phyloP scores from a whole-genome alignment of 805 yeast genomes.

The Starmerella khaoyaiensis region DNA sequence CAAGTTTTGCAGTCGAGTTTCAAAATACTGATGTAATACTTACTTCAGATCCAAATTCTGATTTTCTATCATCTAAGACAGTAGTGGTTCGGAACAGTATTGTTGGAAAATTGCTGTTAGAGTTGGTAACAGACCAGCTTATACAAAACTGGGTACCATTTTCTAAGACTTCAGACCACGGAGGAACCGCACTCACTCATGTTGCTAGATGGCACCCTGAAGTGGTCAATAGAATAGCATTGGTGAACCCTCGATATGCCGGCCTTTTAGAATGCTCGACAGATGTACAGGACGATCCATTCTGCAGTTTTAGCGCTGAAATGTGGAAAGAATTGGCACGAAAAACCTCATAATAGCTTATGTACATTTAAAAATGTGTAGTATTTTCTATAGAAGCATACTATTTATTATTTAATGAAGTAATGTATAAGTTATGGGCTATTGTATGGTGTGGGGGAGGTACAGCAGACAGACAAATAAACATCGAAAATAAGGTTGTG shows the following conservation, averaged over 20 bases:
- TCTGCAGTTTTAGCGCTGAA: background rate
- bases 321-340: background rate
- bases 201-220: conserved; percentile 11
- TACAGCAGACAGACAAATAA: too few species aligned
- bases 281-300: background rate
- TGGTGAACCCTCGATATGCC: conserved; percentile 5
- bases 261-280: conserved; percentile 5
- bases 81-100: conserved; percentile 4
- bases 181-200: conserved; percentile 12
- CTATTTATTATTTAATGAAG: background rate
- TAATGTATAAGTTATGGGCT: background rate
- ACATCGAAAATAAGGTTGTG: too few species aligned
- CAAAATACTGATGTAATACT: background rate
- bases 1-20: conserved; percentile 1
- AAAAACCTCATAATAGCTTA: background rate
- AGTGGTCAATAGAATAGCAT: conserved; percentile 4
- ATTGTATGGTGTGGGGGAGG: background rate
- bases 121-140: conserved; percentile 6
- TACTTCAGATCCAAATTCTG: background rate
- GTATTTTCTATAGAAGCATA: background rate
- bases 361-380: background rate
- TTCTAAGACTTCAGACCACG: conserved; percentile 4
- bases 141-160: conserved; percentile 7
- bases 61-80: conserved; percentile 4
- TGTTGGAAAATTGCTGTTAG: conserved; percentile 3